Conservation (phyloP, 2,329 filamentous ascomycete genomes). For the Blastomyces silverae region DNA sequence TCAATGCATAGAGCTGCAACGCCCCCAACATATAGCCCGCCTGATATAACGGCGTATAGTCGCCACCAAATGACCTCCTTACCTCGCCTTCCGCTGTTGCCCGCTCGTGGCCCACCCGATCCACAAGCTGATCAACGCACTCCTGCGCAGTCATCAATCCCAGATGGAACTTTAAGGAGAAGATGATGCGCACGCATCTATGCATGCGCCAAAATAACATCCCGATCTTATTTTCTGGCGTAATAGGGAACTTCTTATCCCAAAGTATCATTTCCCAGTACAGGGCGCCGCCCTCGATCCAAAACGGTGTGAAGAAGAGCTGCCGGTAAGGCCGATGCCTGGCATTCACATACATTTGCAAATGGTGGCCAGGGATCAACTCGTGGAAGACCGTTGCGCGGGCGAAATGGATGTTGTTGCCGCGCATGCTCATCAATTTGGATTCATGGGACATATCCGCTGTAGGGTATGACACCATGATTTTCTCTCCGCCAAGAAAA, state of each 20-base stretch:
- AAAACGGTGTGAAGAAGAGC: slow-evolving; percentile 53
- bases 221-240: slow-evolving; percentile 50
- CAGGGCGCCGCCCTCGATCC: slow-evolving; percentile 55
- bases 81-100: slow-evolving; percentile 57
- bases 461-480: slow-evolving; percentile 51
- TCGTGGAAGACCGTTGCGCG: slow-evolving; percentile 57
- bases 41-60: slow-evolving; percentile 54
- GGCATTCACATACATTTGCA: slow-evolving; percentile 47
- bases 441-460: slow-evolving; percentile 37
- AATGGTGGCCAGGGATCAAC: slow-evolving; percentile 53
- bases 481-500: slow-evolving; percentile 51
- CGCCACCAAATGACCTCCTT: slow-evolving; percentile 49
- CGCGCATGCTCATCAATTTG: slow-evolving; percentile 55
- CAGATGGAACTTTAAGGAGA: slow-evolving; percentile 54
- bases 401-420: slow-evolving; percentile 53
- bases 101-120: slow-evolving; percentile 53
- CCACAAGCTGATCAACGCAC: slow-evolving; percentile 52
- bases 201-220: slow-evolving; percentile 59
- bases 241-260: slow-evolving; percentile 47
- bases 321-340: slow-evolving; percentile 46
- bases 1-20: slow-evolving; percentile 49
- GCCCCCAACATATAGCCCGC: slow-evolving; percentile 56
- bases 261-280: slow-evolving; percentile 58
- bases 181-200: slow-evolving; percentile 53
- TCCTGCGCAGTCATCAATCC: slow-evolving; percentile 49